phyloP scores from a whole-genome alignment of 2,329 filamentous ascomycete genomes.

The Nemania bipapillata region DNA sequence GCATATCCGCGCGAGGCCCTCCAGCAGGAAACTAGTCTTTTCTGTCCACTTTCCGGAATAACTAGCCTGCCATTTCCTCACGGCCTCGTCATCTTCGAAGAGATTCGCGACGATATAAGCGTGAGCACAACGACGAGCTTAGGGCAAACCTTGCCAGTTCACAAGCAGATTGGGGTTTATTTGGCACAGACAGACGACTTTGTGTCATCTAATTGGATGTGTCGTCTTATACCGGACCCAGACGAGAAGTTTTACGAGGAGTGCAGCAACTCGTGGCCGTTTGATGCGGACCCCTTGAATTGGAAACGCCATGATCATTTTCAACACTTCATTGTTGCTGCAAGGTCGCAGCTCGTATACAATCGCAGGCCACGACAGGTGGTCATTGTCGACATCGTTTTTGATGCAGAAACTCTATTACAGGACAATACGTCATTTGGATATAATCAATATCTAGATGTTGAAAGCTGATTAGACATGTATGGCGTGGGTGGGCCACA shows the following conservation, averaged over 20 bases:
- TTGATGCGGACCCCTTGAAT: constrained; percentile 9
- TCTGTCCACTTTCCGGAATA: constrained; percentile 13
- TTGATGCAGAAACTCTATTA: constrained; percentile 5
- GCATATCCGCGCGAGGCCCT: constrained; percentile 22
- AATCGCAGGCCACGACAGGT: constrained; percentile 10
- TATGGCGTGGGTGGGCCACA: too few relatives aligned
- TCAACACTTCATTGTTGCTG: constrained; percentile 21
- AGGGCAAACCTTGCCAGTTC: not conserved
- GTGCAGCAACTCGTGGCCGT: constrained; percentile 15
- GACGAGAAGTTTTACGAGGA: constrained; percentile 9
- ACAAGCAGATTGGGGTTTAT: constrained; percentile 21
- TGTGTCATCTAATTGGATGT: constrained; percentile 22
- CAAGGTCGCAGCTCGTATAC: constrained; percentile 17
- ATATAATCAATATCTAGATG: not conserved
- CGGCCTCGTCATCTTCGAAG: constrained; percentile 24
- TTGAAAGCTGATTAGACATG: not conserved
- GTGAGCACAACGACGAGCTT: not conserved
- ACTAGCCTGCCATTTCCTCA: constrained; percentile 9
- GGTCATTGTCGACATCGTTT: constrained; percentile 25
- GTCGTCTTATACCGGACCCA: constrained; percentile 16
- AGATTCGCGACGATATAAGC: not conserved
- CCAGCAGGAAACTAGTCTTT: constrained; percentile 22
- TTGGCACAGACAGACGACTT: constrained; percentile 26
- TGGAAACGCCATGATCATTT: constrained; percentile 24
- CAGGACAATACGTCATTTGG: not conserved